phyloP scores from a whole-genome alignment of 75 land plant genomes.

The Picea glauca region DNA sequence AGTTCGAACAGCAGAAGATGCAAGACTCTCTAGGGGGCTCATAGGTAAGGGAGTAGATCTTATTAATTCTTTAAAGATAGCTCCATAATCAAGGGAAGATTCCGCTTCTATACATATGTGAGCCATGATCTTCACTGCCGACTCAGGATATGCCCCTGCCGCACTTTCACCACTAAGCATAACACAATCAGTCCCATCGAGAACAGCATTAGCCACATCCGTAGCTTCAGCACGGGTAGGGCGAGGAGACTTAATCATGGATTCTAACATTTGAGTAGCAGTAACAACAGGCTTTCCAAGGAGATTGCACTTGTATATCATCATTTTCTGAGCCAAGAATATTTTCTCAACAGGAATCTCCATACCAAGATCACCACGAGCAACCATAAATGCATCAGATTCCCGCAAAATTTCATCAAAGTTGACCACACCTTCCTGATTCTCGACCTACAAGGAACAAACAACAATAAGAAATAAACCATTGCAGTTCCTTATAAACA shows the following conservation, averaged over 20 bases:
- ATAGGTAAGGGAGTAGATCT: conserved; percentile 70
- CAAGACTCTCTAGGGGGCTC: conserved; percentile 92
- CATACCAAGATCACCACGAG: conserved; percentile 94
- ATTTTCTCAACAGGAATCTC: conserved; percentile 94
- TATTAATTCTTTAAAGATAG: conserved; percentile 73
- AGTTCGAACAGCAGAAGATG: conserved; percentile 90
- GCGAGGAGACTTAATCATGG: conserved; percentile 91
- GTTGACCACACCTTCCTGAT: conserved; percentile 90
- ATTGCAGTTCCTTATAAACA: not conserved
- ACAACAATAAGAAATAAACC: not conserved
- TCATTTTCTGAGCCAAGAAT: conserved; percentile 91
- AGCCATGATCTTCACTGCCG: conserved; percentile 89
- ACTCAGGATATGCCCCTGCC: conserved; percentile 84
- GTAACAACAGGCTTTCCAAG: conserved; percentile 91
- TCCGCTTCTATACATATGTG: conserved; percentile 82
- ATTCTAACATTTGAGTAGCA: conserved; percentile 95
- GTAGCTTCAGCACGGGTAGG: conserved; percentile 95
- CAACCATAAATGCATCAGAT: conserved; percentile 90
- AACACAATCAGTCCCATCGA: conserved; percentile 85
- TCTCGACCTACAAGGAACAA: conserved; percentile 59
- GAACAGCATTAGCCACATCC: conserved; percentile 91
- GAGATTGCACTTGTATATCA: conserved; percentile 93
- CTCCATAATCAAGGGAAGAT: conserved; percentile 73
- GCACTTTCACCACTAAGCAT: conserved; percentile 97
- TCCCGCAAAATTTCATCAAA: conserved; percentile 86